Base-by-base conservation (phyloP, 2,329 filamentous ascomycete species). In the Sporothrix luriei region DNA sequence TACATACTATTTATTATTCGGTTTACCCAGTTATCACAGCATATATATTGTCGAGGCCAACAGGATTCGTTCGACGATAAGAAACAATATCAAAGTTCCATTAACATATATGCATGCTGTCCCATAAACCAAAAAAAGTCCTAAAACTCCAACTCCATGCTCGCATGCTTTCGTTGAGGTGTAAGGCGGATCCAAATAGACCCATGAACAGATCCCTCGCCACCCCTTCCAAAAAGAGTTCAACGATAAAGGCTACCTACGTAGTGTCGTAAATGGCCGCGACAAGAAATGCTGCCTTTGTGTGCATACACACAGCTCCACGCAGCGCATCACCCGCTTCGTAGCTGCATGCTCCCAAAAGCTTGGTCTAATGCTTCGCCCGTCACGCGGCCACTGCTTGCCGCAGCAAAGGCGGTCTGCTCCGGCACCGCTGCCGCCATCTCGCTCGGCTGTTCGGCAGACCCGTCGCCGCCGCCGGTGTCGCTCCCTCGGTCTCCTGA, bases 401-500 rank as follows among this genome's bases (percentile, higher is more conserved):
- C 43, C 21, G n/a, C 64, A 11, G 33, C 64, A 46, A 49, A 65
- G 10, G 40, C 29, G 3, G 6, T 24, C 19, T 52, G 69, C 26
- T 66, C 66, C 3, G 68, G 54, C 16, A 68, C 57, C 6, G 71
- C 49, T 11, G 73, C 72, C 10, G 73, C 70, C 72, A 74, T 74
- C 64, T 74, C 73, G 29, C 71, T 72, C 43, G 68, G 69, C 68
- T 70, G 62, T 5, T 48, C 26, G 2, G 62, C 46, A 4, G 68
- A 54, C 2, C 46, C 40, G 14, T 66, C 46, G 21, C 66, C 76
- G 72, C 1, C 77, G 74, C 33, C n/a, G n/a, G n/a, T 78, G 49
- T 66, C 33, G 13, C 11, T 54, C 14, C 54, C 40, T 19, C 33
- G 10, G 4, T n/a, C 24, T 80, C 74, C 82, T 84, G 49, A 62